Base-by-base conservation (phyloP, 2,329 filamentous ascomycete genomes). In the Fusarium phyllophilum region DNA sequence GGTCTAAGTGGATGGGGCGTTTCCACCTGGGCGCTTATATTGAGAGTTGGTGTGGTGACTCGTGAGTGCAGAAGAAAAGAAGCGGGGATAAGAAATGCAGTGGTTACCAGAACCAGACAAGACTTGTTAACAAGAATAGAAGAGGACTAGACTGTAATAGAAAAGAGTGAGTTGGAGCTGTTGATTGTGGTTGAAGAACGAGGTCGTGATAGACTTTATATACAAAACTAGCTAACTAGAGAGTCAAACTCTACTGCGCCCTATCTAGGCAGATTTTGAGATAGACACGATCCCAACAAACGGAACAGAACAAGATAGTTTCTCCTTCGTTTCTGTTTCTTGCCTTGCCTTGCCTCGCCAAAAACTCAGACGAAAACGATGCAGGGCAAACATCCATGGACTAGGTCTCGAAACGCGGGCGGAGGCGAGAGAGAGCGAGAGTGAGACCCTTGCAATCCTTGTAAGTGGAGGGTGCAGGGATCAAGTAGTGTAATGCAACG, bases 1-100 rank as follows among this genome's bases (percentile, higher is more conserved):
- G 48, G 46, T 66, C 59, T 67, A 31, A 78, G 62, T 77, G 76
- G 74, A 54, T 26, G 60, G 56, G 59, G 62, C 26, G 68, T 66
- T 73, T 74, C 77, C 77, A 78, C 77, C 77, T 66, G 68, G 77
- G 77, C 77, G 77, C 77, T 78, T 78, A 78, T 73, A 68, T 67
- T 41, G 44, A 51, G 70, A 51, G 49, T 65, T 60, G 66, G 66
- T 70, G 68, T 73, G 63, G 66, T 64, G 26, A 29, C 26, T 29
- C 26, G 26, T 29, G 54, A 54, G 68, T 72, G 76, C 74, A 73
- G 74, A 31, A 48, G 65, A 52, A 56, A 56, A 67, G 60, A 59
- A 70, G 68, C 61, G 66, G 62, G 63, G 74, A 46, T 58, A 24
- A 44, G 33, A 34, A 54, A 60, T 66, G 63, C 31, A 57, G n/a